A percentile compares a stretch with the other conserved stretches of the same genome.
Conservation (phyloP, 331 rosid genomes). For the Rosa hybrid region DNA sequence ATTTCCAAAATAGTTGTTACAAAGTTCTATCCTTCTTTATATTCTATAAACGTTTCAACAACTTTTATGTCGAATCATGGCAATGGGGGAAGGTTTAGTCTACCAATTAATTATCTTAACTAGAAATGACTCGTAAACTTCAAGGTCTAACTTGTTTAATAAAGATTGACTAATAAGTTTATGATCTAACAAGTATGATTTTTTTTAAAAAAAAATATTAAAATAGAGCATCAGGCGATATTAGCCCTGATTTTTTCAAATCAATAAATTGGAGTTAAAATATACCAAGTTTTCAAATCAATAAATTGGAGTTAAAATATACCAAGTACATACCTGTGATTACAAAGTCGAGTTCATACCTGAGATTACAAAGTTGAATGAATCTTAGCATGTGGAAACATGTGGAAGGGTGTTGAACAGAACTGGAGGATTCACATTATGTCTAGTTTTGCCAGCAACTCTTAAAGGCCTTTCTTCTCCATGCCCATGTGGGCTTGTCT, state of each 20-base stretch:
- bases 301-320: neutral
- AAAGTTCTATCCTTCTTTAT: no score
- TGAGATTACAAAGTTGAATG: neutral
- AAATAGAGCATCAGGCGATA: no score
- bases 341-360: neutral
- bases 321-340: neutral
- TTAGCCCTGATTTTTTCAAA: neutral
- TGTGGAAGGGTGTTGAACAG: slow-evolving; percentile 5
- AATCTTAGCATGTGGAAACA: neutral
- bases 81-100: no score
- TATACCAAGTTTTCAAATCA: neutral
- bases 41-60: neutral
- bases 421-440: neutral
- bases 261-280: neutral
- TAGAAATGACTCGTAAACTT: neutral
- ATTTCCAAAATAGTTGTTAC: neutral
- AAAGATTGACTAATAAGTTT: neutral
- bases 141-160: neutral
- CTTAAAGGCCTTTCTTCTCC: neutral
- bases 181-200: neutral
- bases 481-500: neutral
- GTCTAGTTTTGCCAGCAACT: neutral
- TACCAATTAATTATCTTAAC: neutral
- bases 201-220: no score
- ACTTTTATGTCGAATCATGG: neutral